A percentile compares a stretch with the other conserved stretches of the same genome.
phyloP scores from a whole-genome alignment of 179 eudicot genomes.

The Spinacia oleracea region DNA sequence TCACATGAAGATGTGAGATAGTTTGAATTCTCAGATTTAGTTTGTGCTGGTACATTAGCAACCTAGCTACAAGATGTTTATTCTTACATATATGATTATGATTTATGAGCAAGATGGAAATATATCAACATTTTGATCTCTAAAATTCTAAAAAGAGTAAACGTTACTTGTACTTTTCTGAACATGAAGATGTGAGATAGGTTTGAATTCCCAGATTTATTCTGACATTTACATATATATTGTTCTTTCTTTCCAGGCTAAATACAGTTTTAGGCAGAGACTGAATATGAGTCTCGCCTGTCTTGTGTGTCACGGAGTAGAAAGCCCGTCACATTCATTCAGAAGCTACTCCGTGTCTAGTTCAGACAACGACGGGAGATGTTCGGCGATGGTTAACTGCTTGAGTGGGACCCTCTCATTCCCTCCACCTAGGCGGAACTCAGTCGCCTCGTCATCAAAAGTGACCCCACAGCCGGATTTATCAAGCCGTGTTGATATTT shows the following conservation, averaged over 20 bases:
- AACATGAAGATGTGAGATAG: not conserved
- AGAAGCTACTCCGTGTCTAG: constrained; percentile 92
- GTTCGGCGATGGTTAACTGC: constrained; percentile 69
- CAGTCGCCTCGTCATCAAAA: constrained; percentile 52
- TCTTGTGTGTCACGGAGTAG: constrained; percentile 85
- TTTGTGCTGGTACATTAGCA: not conserved
- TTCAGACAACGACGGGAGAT: constrained; percentile 83
- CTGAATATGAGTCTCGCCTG: constrained; percentile 83
- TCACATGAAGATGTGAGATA: not conserved
- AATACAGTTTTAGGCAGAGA: constrained; percentile 9
- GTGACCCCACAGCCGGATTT: constrained; percentile 73
- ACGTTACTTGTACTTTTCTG: not conserved
- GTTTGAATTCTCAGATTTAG: not conserved
- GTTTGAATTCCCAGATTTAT: not conserved
- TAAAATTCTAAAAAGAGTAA: not conserved
- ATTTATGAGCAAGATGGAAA: not conserved
- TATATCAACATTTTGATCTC: not conserved
- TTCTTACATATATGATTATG: no score
- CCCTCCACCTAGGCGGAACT: constrained; percentile 43
- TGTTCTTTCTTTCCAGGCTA: constrained; percentile 23
- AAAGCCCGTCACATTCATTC: constrained; percentile 86
- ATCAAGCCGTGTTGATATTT: constrained; percentile 33
- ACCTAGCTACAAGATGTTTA: not conserved
- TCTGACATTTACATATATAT: not conserved
- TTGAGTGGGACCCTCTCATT: constrained; percentile 48